Evolutionary conservation across 2,329 filamentous ascomycete species (phyloP).

Genomic region (Beauveria sp.): DNA sequence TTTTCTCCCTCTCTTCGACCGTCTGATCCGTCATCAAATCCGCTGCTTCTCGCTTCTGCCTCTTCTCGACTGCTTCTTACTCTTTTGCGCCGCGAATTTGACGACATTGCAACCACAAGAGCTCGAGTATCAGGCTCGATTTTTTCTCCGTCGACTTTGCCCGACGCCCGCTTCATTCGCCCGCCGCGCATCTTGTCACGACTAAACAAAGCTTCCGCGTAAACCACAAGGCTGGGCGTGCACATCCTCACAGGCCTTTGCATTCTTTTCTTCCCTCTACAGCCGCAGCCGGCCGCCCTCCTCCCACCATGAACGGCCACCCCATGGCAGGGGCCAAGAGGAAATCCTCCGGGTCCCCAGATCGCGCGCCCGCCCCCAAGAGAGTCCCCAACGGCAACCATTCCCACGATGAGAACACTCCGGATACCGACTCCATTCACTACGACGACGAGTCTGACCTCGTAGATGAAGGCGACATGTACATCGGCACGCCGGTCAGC

Average conservation of each 20-base stretch:
- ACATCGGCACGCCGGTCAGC: slow-evolving; percentile 31
- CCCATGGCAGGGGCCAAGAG: slow-evolving; percentile 41
- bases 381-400: slow-evolving; percentile 38
- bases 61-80: background rate
- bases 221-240: background rate
- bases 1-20: background rate
- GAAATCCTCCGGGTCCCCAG: slow-evolving; percentile 40
- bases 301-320: slow-evolving; percentile 36
- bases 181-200: background rate
- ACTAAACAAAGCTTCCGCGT: background rate
- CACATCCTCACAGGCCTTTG: background rate
- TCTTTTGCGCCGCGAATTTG: background rate
- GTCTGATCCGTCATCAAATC: background rate
- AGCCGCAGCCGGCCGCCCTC: background rate
- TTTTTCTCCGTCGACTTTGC: background rate
- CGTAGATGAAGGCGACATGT: slow-evolving; percentile 32
- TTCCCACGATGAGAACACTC: slow-evolving; percentile 43
- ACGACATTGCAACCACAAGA: background rate
- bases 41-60: background rate
- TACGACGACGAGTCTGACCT: slow-evolving; percentile 36
- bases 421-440: slow-evolving; percentile 30
- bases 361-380: slow-evolving; percentile 28
- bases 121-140: background rate
- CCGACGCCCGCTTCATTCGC: background rate
- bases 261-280: background rate